These are phyloP conservation scores for Corylus avellana DNA, from an alignment of 306 rosid species.

Conservation along the genomic window DNA sequence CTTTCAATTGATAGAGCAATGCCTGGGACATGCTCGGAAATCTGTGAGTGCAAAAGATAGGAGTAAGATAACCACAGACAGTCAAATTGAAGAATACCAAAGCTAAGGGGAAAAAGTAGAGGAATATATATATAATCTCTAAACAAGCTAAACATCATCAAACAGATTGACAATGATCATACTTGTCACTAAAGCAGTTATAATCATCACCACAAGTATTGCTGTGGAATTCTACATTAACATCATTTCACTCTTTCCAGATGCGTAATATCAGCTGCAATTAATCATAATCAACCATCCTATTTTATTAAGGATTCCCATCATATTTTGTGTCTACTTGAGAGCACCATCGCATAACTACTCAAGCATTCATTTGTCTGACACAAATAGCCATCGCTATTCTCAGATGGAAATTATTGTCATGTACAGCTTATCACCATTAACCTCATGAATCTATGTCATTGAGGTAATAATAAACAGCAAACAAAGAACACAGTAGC, in stretches of 20 bases:
- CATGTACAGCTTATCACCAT: not conserved
- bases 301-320: slow-evolving; percentile 8
- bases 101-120: not conserved
- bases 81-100: slow-evolving; percentile 21
- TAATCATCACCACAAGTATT: slow-evolving; percentile 3
- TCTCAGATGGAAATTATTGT: not conserved
- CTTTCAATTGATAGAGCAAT: slow-evolving; percentile 52
- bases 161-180: slow-evolving; percentile 6
- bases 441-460: not conserved
- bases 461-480: not conserved
- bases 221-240: not conserved
- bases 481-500: not conserved
- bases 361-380: not conserved
- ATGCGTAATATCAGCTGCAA: slow-evolving; percentile 13
- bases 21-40: slow-evolving; percentile 71
- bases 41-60: slow-evolving; percentile 48
- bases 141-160: slow-evolving; percentile 9
- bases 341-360: too few relatives aligned
- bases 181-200: slow-evolving; percentile 16
- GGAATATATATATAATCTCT: not conserved
- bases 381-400: not conserved
- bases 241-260: slow-evolving; percentile 13
- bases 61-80: slow-evolving; percentile 10
- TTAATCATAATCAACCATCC: not conserved
- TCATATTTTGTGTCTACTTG: not conserved